Evolutionary conservation across 257 asterid genomes (phyloP).

Genomic region (Solanum appendiculatum): DNA sequence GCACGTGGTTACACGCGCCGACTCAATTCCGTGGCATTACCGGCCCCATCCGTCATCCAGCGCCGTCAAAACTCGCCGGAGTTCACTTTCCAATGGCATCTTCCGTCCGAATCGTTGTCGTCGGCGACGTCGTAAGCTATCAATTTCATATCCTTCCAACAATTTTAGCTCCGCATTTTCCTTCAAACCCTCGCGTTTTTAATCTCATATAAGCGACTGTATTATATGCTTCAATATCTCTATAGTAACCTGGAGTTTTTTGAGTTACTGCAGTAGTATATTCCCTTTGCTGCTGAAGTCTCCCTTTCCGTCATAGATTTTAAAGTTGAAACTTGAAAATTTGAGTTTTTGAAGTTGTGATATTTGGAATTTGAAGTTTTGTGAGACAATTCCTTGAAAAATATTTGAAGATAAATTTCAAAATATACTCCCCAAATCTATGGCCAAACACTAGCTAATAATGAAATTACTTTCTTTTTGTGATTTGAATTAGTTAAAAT

Average conservation of each 20-base stretch:
- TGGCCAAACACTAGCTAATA: background rate
- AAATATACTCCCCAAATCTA: background rate
- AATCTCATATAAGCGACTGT: background rate
- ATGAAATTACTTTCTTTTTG: background rate
- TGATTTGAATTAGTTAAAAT: background rate
- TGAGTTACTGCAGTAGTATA: background rate
- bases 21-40: conserved; percentile 19
- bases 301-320: background rate
- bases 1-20: conserved; percentile 54
- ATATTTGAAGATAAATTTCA: background rate
- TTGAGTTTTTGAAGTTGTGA: background rate
- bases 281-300: background rate
- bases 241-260: background rate
- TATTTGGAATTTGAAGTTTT: background rate
- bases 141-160: background rate
- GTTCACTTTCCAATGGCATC: conserved; percentile 29
- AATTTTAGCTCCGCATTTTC: background rate
- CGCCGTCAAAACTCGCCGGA: conserved; percentile 10
- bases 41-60: conserved; percentile 5
- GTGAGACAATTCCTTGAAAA: background rate
- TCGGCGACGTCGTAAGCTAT: conserved; percentile 76
- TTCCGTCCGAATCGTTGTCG: conserved; percentile 66
- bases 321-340: background rate
- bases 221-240: background rate
- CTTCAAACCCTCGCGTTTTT: background rate